Evolutionary conservation across 805 yeast genomes (phyloP), one percentile per base, ranked within the genome.

Genomic region (Ogataea ganodermae): DNA sequence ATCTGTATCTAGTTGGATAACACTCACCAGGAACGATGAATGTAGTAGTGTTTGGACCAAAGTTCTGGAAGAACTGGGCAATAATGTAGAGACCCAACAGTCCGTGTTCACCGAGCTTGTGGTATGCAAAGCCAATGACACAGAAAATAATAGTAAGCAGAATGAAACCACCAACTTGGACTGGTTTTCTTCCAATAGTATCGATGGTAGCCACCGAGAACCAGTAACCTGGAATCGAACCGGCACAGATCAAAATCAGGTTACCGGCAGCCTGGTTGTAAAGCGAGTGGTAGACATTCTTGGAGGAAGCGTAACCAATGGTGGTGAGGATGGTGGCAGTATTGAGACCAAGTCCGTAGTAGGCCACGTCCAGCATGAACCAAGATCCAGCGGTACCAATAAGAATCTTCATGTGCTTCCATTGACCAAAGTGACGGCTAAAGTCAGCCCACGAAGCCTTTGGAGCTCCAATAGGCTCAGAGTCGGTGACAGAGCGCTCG

Each of bases 211-310:
- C 89, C 59, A 84, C 89, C 26, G 92, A 67, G 51, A 77, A 73
- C 96, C 96, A 89, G 73, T 89, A 89, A 65, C 97, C 97, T 60
- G 96, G 96, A 70, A 89, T 80, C 38, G 94, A 79, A 76, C 97
- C 97, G 48, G 97, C 97, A 79, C 96, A 88, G 54, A 89, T 81
- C 67, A 89, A 78, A 72, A 89, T 89, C 76, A 89, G 78, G 72
- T 89, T 89, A 82, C 97, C 97, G 49, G 90, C 96, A 66, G 92
- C 87, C 51, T 85, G 68, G 69, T 89, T 80, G 75, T 83, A 84
- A 54, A 90, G 72, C 38, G 81, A 76, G 47, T 74, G 65, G 76
- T 89, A 89, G 48, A 88, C 81, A 65, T 87, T 86, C 18, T 71
- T 66, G 26, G 82, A 77, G 35, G 85, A 78, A 42, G 96, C 90